Evolutionary conservation across 129 eudicot species (phyloP), one percentile per base, ranked within the genome.

Genomic region (Chrysanthemum makinoi): DNA sequence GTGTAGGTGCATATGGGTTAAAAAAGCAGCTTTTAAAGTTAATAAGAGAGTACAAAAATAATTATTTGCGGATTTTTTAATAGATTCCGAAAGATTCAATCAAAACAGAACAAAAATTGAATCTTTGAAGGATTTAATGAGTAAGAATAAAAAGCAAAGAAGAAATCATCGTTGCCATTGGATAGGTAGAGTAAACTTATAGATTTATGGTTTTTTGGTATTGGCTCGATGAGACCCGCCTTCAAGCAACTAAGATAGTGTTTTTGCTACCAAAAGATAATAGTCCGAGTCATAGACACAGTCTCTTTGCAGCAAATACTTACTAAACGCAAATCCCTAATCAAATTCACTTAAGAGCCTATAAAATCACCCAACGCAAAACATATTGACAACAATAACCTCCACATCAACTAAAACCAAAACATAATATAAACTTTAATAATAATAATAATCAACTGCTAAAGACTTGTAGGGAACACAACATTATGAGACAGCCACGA

Each of bases 1-100:
- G 63, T 50, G 59, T 69, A 77, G 48, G 69, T 51, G 58, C 57
- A 19, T 76, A 61, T 14, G 70, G 19, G 48, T 52, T 65, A 52
- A 54, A 62, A 62, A 15, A 33, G 33, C 47, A 14, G 58, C 57
- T 68, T 22, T 10, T 39, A 7, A 39, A 39, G 10, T 39, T 39
- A 39, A 6, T 39, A 39, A 39, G 6, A 39, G 46, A 39, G 10
- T 35, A 35, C 9, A 39, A 39, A 39, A 6, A 35, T 35, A 35
- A 35, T 6, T 4, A 2, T 35, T 35, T 35, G 44, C 44, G 8
- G 44, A 35, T 0, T 35, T 35, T 35, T 35, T 5, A 39, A 39
- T 6, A 10, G 46, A 10, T 6, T 39, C 46, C 6, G 9, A 47
- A 48, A 58, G 59, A 43, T 68, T 58, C 33, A 20, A 58, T 68